Conservation (phyloP, 768 basidiomycete species). For the Rhodotorula diobovata region DNA sequence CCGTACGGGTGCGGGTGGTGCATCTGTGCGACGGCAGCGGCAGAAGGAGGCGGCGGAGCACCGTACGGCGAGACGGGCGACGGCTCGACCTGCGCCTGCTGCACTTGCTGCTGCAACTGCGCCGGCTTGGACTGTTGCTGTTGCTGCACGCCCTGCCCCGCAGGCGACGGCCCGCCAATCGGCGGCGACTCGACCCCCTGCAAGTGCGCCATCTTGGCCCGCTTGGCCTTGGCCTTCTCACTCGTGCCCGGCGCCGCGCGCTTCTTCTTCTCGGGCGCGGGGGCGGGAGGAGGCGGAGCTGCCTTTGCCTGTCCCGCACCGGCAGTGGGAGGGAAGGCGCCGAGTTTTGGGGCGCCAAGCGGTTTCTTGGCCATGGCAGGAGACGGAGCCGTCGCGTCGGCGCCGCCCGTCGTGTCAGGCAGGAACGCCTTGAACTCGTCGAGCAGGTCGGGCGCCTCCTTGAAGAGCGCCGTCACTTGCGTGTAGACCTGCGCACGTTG, state of each 20-base stretch:
- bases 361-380: background rate
- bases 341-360: background rate
- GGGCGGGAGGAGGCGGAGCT: background rate
- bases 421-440: constrained; percentile 46
- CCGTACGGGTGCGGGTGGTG: constrained; percentile 29
- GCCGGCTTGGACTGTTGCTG: background rate
- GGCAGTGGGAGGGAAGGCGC: background rate
- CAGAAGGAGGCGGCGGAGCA: background rate
- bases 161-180: background rate
- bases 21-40: no score
- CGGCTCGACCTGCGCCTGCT: background rate
- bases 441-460: constrained; percentile 42
- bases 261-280: constrained; percentile 36
- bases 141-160: background rate
- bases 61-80: constrained; percentile 16
- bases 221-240: constrained; percentile 37
- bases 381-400: constrained; percentile 13
- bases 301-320: background rate
- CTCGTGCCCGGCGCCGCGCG: constrained; percentile 37
- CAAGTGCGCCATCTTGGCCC: constrained; percentile 29
- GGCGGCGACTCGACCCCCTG: constrained; percentile 34
- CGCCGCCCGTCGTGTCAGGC: constrained; percentile 38
- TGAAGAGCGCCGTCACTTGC: constrained; percentile 43
- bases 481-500: constrained; percentile 39
- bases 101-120: background rate